These are phyloP conservation scores for Przewalskia tangutica DNA, from an alignment of 257 asterid genomes.

Conservation along the genomic window DNA sequence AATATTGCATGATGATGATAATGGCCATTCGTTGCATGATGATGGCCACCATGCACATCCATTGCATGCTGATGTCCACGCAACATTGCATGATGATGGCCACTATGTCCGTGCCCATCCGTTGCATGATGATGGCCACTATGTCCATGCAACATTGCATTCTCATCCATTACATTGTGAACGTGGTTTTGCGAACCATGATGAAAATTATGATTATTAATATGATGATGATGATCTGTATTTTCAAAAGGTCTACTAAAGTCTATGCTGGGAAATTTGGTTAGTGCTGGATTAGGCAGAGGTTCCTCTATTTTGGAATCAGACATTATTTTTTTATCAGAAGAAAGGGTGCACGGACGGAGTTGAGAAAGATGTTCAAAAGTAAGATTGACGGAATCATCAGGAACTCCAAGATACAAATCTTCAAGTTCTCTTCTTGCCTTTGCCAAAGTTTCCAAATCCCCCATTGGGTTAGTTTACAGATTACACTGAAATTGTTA, in stretches of 20 bases:
- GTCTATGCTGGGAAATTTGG: conserved; percentile 64
- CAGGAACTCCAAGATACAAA: conserved; percentile 58
- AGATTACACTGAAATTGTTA: too few relatives aligned
- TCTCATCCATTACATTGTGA: neutral
- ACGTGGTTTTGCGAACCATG: neutral
- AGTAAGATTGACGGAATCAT: conserved; percentile 80
- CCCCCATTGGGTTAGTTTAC: conserved; percentile 31
- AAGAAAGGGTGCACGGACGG: neutral
- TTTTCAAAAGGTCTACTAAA: conserved; percentile 46
- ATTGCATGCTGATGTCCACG: too few relatives aligned
- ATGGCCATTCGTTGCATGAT: too few relatives aligned
- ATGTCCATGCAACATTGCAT: neutral
- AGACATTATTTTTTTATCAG: conserved; percentile 1
- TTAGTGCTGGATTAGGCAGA: conserved; percentile 11
- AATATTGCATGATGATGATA: neutral
- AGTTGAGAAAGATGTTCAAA: conserved; percentile 61
- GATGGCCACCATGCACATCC: neutral
- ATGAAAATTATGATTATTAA: neutral
- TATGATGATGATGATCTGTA: neutral
- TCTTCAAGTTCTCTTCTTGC: conserved; percentile 65
- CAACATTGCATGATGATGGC: neutral
- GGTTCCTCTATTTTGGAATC: neutral
- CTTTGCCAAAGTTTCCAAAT: conserved; percentile 27
- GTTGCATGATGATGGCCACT: too few relatives aligned
- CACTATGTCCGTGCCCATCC: neutral